phyloP scores from a whole-genome alignment of 2,329 filamentous ascomycete species.

The Colletotrichum echinochloae region DNA sequence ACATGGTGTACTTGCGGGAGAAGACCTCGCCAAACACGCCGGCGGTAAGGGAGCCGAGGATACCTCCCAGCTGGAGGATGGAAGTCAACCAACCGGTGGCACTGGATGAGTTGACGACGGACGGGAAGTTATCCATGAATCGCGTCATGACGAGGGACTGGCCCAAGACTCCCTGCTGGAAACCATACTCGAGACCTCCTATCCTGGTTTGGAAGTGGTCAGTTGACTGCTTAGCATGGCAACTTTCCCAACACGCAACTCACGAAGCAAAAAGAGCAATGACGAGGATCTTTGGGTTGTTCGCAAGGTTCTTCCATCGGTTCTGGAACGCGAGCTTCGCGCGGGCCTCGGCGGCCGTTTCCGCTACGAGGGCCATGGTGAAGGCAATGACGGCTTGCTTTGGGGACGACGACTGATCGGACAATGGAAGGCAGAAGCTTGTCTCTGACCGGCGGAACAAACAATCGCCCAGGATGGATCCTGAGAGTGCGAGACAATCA shows the following conservation, averaged over 20 bases:
- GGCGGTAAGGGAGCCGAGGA: slow-evolving; percentile 60
- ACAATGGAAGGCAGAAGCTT: neutral
- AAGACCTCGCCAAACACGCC: slow-evolving; percentile 63
- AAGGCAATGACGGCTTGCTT: neutral
- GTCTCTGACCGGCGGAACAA: neutral
- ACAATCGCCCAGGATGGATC: neutral
- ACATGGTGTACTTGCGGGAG: slow-evolving; percentile 65
- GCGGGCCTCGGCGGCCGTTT: slow-evolving; percentile 34
- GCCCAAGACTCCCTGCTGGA: slow-evolving; percentile 64
- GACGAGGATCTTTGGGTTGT: slow-evolving; percentile 53
- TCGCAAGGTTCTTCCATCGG: slow-evolving; percentile 47
- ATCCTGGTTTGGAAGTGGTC: slow-evolving; percentile 49
- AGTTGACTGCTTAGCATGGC: neutral
- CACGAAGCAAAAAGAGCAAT: slow-evolving; percentile 57
- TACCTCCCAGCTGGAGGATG: slow-evolving; percentile 62
- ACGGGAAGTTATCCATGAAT: slow-evolving; percentile 62
- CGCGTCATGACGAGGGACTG: slow-evolving; percentile 65
- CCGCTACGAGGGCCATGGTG: slow-evolving; percentile 28
- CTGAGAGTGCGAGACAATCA: neutral
- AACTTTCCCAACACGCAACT: slow-evolving; percentile 26
- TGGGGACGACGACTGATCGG: neutral
- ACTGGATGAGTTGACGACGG: slow-evolving; percentile 57
- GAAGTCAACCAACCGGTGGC: slow-evolving; percentile 65
- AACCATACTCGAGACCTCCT: slow-evolving; percentile 65
- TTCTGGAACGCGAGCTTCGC: slow-evolving; percentile 36